These are phyloP conservation scores for Solanum peruvianum DNA, from an alignment of 257 asterid species.

Conservation along the genomic window DNA sequence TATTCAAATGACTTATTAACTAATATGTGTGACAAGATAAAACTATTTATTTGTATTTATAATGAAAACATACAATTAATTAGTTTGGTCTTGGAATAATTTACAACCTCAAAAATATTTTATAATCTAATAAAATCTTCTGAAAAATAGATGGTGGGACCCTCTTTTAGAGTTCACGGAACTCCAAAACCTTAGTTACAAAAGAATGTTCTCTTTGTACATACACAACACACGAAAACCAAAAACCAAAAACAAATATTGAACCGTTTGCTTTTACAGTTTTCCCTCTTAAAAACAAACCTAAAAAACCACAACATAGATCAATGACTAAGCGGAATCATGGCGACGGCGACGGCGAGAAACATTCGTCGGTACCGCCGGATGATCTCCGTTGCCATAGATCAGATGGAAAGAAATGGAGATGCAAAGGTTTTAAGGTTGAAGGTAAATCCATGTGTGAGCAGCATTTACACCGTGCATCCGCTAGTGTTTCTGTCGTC, in stretches of 20 bases:
- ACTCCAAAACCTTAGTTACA: background rate
- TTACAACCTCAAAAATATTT: too few relatives aligned
- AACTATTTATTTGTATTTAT: too few relatives aligned
- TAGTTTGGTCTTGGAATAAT: fast-evolving
- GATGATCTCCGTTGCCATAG: slow-evolving; percentile 12
- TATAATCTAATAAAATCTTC: too few relatives aligned
- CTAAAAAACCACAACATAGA: background rate
- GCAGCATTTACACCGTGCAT: slow-evolving; percentile 5
- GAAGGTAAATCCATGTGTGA: slow-evolving; percentile 10
- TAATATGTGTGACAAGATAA: background rate
- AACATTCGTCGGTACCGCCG: slow-evolving; percentile 3
- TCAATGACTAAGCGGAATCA: background rate
- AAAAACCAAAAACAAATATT: background rate
- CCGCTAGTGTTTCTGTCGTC: background rate
- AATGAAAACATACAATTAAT: fast-evolving
- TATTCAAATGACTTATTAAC: background rate
- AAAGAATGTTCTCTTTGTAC: background rate
- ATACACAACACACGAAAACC: background rate
- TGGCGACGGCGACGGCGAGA: background rate
- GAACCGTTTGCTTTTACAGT: background rate
- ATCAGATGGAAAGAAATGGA: slow-evolving; percentile 19
- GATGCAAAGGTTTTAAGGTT: slow-evolving; percentile 17
- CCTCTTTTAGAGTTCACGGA: background rate
- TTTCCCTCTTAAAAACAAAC: background rate
- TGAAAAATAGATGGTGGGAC: too few relatives aligned